These are phyloP conservation scores for Pestalotiopsis sp. DNA, from an alignment of 2,329 filamentous ascomycete species.

Conservation along the genomic window DNA sequence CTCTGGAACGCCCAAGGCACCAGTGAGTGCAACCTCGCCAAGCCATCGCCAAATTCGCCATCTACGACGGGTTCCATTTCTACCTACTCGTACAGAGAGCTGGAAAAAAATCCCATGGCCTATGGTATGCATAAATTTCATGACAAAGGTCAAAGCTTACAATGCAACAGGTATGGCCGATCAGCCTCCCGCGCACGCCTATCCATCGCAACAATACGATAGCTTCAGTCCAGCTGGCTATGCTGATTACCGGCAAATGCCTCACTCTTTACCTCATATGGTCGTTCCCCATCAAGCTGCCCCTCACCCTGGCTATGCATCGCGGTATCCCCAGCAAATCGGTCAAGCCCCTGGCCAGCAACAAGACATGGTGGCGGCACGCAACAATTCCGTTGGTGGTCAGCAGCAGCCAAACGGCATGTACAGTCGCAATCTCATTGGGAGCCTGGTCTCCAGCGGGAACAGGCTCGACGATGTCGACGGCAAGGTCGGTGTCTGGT, in stretches of 20 bases:
- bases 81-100: conserved; percentile 68
- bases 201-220: not conserved
- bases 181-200: not conserved
- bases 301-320: conserved; percentile 33
- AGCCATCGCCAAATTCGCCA: conserved; percentile 66
- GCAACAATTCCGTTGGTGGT: not conserved
- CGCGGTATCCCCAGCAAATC: conserved; percentile 20
- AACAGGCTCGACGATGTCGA: conserved; percentile 79
- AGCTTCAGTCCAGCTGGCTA: not conserved
- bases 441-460: conserved; percentile 86
- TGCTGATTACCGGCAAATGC: not conserved
- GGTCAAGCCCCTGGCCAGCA: not conserved
- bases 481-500: conserved; percentile 90
- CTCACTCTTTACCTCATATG: conserved; percentile 20
- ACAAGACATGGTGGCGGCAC: not conserved
- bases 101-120: conserved; percentile 23
- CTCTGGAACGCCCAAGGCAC: conserved; percentile 68
- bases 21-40: conserved; percentile 68
- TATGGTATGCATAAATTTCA: not conserved
- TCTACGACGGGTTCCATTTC: conserved; percentile 80
- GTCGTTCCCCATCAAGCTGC: conserved; percentile 29
- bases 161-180: not conserved
- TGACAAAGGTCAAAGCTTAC: conserved; percentile 4
- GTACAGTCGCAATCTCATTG: conserved; percentile 95
- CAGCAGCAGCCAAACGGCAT: conserved; percentile 68